Evolutionary conservation across 2,329 filamentous ascomycete genomes (phyloP), one percentile per base, ranked within the genome.

Genomic region (Xylariales sp.): DNA sequence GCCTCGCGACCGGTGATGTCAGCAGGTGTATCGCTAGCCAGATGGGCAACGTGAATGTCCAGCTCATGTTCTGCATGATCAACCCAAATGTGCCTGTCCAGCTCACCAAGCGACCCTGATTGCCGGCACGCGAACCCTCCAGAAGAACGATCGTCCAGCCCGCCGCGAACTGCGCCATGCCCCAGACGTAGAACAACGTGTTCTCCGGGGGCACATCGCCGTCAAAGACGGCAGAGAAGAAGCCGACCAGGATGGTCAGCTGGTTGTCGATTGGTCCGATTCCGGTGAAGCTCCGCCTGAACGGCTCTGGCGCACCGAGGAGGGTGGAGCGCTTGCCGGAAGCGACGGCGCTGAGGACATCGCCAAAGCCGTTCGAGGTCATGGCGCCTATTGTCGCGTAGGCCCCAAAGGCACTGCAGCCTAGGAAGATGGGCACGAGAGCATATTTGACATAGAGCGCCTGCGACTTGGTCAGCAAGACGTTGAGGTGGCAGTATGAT

Each of bases 11-110:
- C 16, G 57, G 57, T n/a, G 53, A 57, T n/a, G 56, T 58, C 43
- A 59, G 41, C 32, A 61, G 50, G 45, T 59, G 56, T 21, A 58
- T 39, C 4, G 48, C 48, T 7, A 59, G 46, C 39, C 55, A 60
- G 6, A 60, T 43, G 21, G 58, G 58, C 11, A 53, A 35, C 5
- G 46, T 42, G 38, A 54, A 45, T n/a, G 55, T 51, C 50, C 47
- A 59, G 28, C 49, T 52, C 37, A 52, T 10, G 24, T 46, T 47
- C 51, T 61, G 58, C 44, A 52, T 50, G 2, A 39, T 14, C 6
- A 39, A 1, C 18, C 54, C 55, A 8, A 53, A 41, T 19, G 44
- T 45, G 5, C 48, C 48, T 38, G 51, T 45, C 38, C 45, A 54
- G 18, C 48, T 49, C 25, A 56, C 53, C 15, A 48, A 18, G 1